Percentiles rank a stretch among this genome's conserved stretches.
Evolutionary conservation across 441 rosid species (phyloP).

Genomic region (Erodium texanum): DNA sequence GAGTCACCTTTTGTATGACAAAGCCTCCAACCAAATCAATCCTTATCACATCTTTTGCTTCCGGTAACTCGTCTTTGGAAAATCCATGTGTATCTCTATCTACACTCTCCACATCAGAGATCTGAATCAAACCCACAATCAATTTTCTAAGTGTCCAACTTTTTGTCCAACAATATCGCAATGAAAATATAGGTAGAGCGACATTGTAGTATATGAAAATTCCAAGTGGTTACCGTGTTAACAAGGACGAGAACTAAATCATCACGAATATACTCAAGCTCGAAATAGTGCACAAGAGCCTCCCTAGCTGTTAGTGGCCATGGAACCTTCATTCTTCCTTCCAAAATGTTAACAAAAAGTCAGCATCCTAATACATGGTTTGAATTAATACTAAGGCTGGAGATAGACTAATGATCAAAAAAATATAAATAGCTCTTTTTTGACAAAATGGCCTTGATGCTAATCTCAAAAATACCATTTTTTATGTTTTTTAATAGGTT

Average conservation of each 20-base stretch:
- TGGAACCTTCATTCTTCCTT: conserved; percentile 91
- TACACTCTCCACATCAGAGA: conserved; percentile 51
- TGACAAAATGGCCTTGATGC: too few species aligned
- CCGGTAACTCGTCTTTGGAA: conserved; percentile 45
- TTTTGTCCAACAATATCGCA: background rate
- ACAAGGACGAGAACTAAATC: conserved; percentile 52
- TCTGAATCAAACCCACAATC: conserved; percentile 32
- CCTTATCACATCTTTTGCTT: conserved; percentile 60
- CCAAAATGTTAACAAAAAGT: conserved; percentile 35
- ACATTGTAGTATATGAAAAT: conserved; percentile 7
- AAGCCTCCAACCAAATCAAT: conserved; percentile 82
- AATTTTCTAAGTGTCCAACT: background rate
- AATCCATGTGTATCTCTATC: conserved; percentile 49
- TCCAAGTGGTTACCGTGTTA: conserved; percentile 51
- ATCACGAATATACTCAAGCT: conserved; percentile 69
- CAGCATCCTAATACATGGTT: conserved; percentile 18
- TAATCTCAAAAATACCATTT: too few species aligned
- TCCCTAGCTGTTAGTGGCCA: conserved; percentile 90
- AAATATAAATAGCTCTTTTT: too few species aligned
- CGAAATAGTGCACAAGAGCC: conserved; percentile 53
- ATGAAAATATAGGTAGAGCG: conserved; percentile 3
- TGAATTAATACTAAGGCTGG: background rate
- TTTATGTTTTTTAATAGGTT: too few species aligned
- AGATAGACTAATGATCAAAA: too few species aligned
- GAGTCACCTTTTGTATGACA: conserved; percentile 72